Conservation (phyloP, 2,329 filamentous ascomycete species). For the Stylonectria norvegica region DNA sequence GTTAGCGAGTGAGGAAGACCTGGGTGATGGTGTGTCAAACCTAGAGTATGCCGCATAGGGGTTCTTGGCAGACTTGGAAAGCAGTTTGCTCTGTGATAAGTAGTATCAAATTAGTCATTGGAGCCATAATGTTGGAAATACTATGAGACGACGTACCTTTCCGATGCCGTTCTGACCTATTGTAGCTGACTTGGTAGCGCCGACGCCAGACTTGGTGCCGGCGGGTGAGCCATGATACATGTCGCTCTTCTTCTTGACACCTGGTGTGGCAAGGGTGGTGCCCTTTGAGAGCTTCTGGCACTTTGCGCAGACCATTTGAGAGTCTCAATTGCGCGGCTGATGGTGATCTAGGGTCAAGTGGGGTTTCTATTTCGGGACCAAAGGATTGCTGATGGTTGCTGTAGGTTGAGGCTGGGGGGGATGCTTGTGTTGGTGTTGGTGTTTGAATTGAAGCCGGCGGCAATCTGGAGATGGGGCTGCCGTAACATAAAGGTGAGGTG, state of each 20-base stretch:
- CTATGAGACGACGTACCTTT: too few relatives aligned
- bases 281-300: conserved; percentile 59
- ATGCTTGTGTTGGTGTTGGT: too few relatives aligned
- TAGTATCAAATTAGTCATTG: neutral
- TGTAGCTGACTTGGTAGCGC: conserved; percentile 47
- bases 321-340: too few relatives aligned
- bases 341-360: neutral
- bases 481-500: too few relatives aligned
- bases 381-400: neutral
- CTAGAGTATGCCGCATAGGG: conserved; percentile 60
- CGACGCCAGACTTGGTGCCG: conserved; percentile 36
- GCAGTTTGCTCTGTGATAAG: conserved; percentile 53
- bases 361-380: neutral
- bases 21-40: neutral
- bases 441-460: neutral
- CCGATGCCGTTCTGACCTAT: conserved; percentile 56
- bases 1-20: conserved; percentile 1
- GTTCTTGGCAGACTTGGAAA: conserved; percentile 63
- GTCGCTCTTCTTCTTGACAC: conserved; percentile 64
- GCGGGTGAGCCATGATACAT: conserved; percentile 62
- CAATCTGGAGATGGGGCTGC: neutral
- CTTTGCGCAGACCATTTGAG: conserved; percentile 65
- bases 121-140: neutral
- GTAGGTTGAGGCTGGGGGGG: neutral
- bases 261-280: conserved; percentile 58